Percentiles rank a stretch among this genome's conserved stretches.
Conservation (phyloP, 2,329 filamentous ascomycete species). For the Leptosphaerulina australis region DNA sequence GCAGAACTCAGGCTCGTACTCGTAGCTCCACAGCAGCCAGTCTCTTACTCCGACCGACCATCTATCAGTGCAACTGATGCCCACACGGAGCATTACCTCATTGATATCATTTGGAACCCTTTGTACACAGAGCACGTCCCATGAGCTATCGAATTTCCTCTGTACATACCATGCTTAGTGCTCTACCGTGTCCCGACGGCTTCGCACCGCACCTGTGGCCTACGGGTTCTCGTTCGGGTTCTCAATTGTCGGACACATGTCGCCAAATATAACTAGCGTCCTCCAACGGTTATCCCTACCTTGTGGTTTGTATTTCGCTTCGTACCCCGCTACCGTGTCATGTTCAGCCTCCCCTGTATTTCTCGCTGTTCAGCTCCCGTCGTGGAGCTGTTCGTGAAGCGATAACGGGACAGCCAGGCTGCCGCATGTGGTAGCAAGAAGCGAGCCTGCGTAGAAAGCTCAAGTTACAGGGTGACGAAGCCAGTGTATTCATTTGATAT, state of each 20-base stretch:
- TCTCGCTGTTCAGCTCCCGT: constrained; percentile 16
- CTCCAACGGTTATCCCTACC: constrained; percentile 28
- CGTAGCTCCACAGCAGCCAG: constrained; percentile 8
- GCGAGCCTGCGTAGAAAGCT: constrained; percentile 2
- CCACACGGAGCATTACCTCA: neutral
- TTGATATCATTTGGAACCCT: neutral
- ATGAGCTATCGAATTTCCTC: neutral
- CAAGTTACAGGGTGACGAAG: constrained; percentile 1
- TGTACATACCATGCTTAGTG: neutral
- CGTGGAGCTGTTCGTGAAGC: constrained; percentile 12
- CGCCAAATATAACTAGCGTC: constrained; percentile 25
- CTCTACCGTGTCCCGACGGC: neutral
- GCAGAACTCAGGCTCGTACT: constrained; percentile 5
- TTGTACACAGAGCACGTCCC: neutral
- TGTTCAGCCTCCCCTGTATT: constrained; percentile 16
- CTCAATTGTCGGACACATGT: neutral
- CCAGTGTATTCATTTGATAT: neutral
- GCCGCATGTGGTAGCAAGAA: constrained; percentile 11
- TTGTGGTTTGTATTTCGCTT: constrained; percentile 23
- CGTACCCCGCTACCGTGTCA: constrained; percentile 26
- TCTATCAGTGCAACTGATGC: neutral
- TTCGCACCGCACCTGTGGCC: neutral
- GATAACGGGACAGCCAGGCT: constrained; percentile 8
- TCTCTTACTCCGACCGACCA: constrained; percentile 13
- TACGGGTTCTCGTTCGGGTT: constrained; percentile 7